A percentile compares a stretch with the other conserved stretches of the same genome.
Conservation (phyloP, 2,329 filamentous ascomycete genomes). For the Pyrenochaeta sp. region DNA sequence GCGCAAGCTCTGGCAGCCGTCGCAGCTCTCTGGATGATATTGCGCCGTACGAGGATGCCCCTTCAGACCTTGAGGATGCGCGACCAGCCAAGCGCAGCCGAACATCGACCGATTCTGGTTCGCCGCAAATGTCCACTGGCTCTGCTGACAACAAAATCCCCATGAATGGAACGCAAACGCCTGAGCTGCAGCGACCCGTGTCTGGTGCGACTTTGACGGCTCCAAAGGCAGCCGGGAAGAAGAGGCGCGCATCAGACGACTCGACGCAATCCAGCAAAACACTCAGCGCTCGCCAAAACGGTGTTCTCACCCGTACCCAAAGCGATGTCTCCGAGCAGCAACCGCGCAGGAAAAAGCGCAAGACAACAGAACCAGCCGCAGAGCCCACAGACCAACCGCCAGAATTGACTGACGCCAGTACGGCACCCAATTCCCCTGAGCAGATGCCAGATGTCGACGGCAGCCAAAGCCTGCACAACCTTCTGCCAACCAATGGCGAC, state of each 20-base stretch:
- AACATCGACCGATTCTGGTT: slow-evolving; percentile 49
- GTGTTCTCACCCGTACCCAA: slow-evolving; percentile 44
- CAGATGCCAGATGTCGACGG: slow-evolving; percentile 44
- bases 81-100: slow-evolving; percentile 49
- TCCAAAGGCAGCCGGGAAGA: slow-evolving; percentile 38
- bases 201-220: slow-evolving; percentile 26
- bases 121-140: slow-evolving; percentile 41
- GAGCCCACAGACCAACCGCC: slow-evolving; percentile 44
- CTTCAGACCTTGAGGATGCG: slow-evolving; percentile 45
- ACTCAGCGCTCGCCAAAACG: slow-evolving; percentile 37
- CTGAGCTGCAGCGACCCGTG: slow-evolving; percentile 29
- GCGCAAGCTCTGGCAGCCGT: slow-evolving; percentile 47
- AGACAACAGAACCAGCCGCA: slow-evolving; percentile 35
- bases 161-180: slow-evolving; percentile 38
- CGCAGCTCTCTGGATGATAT: slow-evolving; percentile 50
- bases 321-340: slow-evolving; percentile 47
- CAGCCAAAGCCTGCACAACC: slow-evolving; percentile 44
- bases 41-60: slow-evolving; percentile 38
- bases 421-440: slow-evolving; percentile 47
- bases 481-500: slow-evolving; percentile 47
- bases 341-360: slow-evolving; percentile 47
- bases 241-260: slow-evolving; percentile 44
- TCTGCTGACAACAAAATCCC: slow-evolving; percentile 40
- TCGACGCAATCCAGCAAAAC: slow-evolving; percentile 44
- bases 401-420: slow-evolving; percentile 48